Evolutionary conservation across 1,139 yeast genomes (phyloP).

Genomic region (Nakaseomyces kungkrabaensis): DNA sequence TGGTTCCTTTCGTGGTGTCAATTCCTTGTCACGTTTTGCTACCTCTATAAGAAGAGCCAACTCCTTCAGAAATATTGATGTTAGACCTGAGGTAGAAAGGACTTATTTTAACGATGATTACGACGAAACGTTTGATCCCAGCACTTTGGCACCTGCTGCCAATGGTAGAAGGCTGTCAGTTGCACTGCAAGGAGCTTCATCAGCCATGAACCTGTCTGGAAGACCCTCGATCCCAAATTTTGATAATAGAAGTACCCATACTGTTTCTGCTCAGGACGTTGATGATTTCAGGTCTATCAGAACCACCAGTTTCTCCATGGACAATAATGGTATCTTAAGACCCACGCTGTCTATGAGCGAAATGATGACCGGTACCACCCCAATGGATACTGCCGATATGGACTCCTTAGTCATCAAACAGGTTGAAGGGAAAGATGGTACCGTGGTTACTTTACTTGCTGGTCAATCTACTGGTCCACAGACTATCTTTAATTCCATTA

Average conservation of each 20-base stretch:
- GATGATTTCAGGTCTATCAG: constrained; percentile 27
- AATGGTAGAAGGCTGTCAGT: constrained; percentile 57
- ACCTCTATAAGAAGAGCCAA: constrained; percentile 73
- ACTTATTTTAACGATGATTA: constrained; percentile 42
- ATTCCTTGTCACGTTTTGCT: constrained; percentile 69
- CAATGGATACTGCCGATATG: constrained; percentile 19
- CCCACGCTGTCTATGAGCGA: constrained; percentile 21
- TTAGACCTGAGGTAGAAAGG: constrained; percentile 33
- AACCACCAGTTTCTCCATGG: constrained; percentile 17
- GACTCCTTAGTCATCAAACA: constrained; percentile 46
- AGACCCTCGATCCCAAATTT: constrained; percentile 20
- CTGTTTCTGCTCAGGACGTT: constrained; percentile 11
- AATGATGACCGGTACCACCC: constrained; percentile 13
- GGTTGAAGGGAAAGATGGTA: constrained; percentile 66
- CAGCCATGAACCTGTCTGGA: constrained; percentile 15
- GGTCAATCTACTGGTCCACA: constrained; percentile 86
- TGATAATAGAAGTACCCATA: constrained; percentile 14
- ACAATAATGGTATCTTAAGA: constrained; percentile 19
- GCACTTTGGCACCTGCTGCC: constrained; percentile 55
- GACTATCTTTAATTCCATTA: constrained; percentile 78
- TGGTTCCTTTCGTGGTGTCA: constrained; percentile 45
- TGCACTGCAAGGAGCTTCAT: constrained; percentile 27
- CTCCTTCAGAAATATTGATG: constrained; percentile 48
- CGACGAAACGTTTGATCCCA: constrained; percentile 64
- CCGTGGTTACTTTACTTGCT: constrained; percentile 60